Conservation (phyloP, 2,329 filamentous ascomycete species). For the Aspergillus pseudoviridinutans region DNA sequence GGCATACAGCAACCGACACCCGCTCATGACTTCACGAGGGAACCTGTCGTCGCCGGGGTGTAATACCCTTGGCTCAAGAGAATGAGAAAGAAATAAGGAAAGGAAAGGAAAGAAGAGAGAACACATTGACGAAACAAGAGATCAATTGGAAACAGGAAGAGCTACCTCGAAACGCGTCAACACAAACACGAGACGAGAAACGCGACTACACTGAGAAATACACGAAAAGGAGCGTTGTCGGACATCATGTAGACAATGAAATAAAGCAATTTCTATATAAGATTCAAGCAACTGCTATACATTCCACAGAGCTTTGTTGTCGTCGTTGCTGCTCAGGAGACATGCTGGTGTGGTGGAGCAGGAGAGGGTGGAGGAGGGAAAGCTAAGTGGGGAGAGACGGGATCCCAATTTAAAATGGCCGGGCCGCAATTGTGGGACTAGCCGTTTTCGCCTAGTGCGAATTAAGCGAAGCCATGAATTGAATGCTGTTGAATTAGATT, state of each 20-base stretch:
- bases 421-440: not conserved
- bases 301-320: not conserved
- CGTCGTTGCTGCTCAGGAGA: not conserved
- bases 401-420: not conserved
- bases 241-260: not conserved
- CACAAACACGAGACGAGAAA: not conserved
- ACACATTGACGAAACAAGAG: not conserved
- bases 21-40: constrained; percentile 3
- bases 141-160: not conserved
- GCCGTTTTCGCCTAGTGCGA: not conserved
- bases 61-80: constrained; percentile 6
- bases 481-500: too few relatives aligned
- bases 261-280: not conserved
- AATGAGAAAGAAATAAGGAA: constrained; percentile 2
- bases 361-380: not conserved
- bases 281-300: not conserved
- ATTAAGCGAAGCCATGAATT: not conserved
- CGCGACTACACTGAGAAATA: not conserved
- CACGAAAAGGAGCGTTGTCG: not conserved
- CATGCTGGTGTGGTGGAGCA: not conserved
- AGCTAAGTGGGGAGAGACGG: not conserved
- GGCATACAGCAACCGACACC: constrained; percentile 16
- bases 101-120: not conserved
- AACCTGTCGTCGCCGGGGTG: constrained; percentile 14
- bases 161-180: not conserved